A percentile compares a stretch with the other conserved stretches of the same genome.
phyloP scores from a whole-genome alignment of 306 rosid species.

The Glycine soja region DNA sequence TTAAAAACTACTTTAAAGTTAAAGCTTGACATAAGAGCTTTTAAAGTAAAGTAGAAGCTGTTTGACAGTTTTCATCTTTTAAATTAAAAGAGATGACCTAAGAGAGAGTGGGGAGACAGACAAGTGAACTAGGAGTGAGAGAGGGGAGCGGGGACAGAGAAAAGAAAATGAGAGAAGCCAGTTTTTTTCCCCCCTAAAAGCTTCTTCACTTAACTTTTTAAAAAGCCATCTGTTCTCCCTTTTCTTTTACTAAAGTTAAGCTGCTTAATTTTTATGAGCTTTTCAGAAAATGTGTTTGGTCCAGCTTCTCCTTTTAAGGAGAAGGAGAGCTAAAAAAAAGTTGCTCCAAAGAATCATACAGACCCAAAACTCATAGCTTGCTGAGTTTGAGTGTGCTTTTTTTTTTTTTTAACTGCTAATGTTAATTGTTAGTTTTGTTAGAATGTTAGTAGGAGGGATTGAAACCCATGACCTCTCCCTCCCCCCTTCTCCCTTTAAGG shows the following conservation, averaged over 20 bases:
- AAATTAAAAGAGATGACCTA: not conserved
- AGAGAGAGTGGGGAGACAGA: not conserved
- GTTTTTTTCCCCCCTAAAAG: not conserved
- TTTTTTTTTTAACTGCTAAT: too few species aligned
- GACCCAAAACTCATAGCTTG: conserved; percentile 7
- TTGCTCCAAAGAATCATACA: not conserved
- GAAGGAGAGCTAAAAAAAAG: not conserved
- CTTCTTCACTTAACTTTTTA: not conserved
- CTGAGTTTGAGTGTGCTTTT: not conserved
- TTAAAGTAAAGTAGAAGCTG: not conserved
- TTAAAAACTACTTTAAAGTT: not conserved
- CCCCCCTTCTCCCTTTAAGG: too few species aligned
- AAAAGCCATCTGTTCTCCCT: not conserved
- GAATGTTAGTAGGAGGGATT: too few species aligned
- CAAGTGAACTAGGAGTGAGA: not conserved
- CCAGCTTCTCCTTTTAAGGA: not conserved
- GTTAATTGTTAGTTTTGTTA: too few species aligned
- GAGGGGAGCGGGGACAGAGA: not conserved
- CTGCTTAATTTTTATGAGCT: not conserved
- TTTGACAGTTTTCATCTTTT: not conserved
- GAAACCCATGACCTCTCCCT: too few species aligned
- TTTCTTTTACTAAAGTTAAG: not conserved
- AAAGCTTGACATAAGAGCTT: not conserved
- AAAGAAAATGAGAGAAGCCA: not conserved
- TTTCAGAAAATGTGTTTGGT: not conserved